Evolutionary conservation across 164 flowering plant species (phyloP), one percentile per base, ranked within the genome.

Genomic region (Umbellularia californica): DNA sequence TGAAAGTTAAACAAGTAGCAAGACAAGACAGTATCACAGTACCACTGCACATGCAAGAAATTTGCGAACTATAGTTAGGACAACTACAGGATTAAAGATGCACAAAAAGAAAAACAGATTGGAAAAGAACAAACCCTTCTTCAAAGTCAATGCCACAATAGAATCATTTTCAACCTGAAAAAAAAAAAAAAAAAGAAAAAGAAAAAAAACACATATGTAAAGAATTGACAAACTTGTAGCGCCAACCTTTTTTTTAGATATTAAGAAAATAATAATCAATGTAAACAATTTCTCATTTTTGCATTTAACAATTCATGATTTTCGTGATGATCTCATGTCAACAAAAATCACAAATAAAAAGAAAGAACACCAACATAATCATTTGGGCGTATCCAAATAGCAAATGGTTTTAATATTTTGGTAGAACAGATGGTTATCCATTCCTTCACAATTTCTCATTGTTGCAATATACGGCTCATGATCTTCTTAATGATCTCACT

Each of bases 131-230:
- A 27, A 71, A 94, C 99, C 98, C 91, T 89, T 91, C 81, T 93
- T 87, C 84, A 93, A 77, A 23, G 97, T 88, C 80, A 92, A 84
- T 20, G 98, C 99, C 81, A 96, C 95, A 73, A 92, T 87, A 81
- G 87, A 92, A 85, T 96, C 99, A 83, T 96, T 93, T 79, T 96
- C 98, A 72, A 96, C 97, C 99, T 92, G 91, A 70, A 85, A 82
- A 69, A 55, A 68, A n/a, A 77, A 19, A 52, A 2, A 25, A 19
- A 19, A 24, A 68, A 67, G 60, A 33, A 3, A 24, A 24, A 24
- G 1, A 24, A 24, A 24, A 24, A n/a, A 62, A 72, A 41, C 0
- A 66, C 58, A 14, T 0, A 17, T 17, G 14, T 65, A 50, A 25
- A 58, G 33, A 68, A 66, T 74, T 52, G 28, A 55, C 13, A 68